Evolutionary conservation across 768 basidiomycete genomes (phyloP).

Genomic region (Trametes coccinea): DNA sequence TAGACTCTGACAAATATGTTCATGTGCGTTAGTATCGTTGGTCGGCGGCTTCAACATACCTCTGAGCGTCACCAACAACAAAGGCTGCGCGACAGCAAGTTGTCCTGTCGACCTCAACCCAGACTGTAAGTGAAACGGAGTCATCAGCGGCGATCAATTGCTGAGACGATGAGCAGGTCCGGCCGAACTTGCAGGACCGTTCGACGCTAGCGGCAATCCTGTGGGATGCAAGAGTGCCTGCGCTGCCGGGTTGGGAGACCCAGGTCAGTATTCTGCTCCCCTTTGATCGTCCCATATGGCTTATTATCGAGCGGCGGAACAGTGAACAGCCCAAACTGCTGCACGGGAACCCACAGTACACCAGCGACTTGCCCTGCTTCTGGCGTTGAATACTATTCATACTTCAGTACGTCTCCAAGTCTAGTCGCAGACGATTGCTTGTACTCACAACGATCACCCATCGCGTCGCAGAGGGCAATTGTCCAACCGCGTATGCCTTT

Average conservation of each 20-base stretch:
- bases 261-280: slow-evolving; percentile 17
- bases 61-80: slow-evolving; percentile 33
- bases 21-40: slow-evolving; percentile 27
- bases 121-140: slow-evolving; percentile 31
- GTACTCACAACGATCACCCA: neutral
- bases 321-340: slow-evolving; percentile 64
- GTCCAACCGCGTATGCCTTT: slow-evolving; percentile 49
- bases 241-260: slow-evolving; percentile 39
- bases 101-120: slow-evolving; percentile 41
- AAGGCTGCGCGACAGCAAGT: slow-evolving; percentile 34
- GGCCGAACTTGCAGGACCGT: slow-evolving; percentile 35
- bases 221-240: slow-evolving; percentile 49
- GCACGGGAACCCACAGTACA: slow-evolving; percentile 55
- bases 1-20: neutral
- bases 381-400: slow-evolving; percentile 42
- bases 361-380: slow-evolving; percentile 57
- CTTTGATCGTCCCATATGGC: too few species aligned
- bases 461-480: slow-evolving; percentile 37
- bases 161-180: slow-evolving; percentile 30
- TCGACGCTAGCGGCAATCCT: slow-evolving; percentile 35
- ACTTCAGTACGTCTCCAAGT: slow-evolving; percentile 44
- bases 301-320: neutral
- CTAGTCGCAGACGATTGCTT: neutral
- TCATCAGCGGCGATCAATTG: neutral
- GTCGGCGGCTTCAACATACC: slow-evolving; percentile 38